Base-by-base conservation (phyloP, 805 yeast genomes). In the Starmera quercuum region DNA sequence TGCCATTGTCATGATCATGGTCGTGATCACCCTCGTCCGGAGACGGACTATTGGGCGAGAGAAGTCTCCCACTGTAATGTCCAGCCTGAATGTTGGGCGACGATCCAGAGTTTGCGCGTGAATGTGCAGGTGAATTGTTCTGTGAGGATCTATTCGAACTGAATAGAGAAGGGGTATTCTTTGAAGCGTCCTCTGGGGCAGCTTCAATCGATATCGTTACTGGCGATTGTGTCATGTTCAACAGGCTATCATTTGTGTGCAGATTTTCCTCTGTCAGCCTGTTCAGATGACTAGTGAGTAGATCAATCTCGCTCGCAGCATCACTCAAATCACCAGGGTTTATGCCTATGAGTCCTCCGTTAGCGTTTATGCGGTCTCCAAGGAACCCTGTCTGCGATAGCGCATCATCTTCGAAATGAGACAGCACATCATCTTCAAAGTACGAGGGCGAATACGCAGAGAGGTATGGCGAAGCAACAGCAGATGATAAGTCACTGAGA, bases 111-210 rank as follows among this genome's bases (percentile, higher is more conserved):
- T 49, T 50, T 1, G 60, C 47, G 32, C 66, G 43, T 4, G 63
- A 47, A 27, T 62, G 51, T 9, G 32, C 34, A 2, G 65, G 65
- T 1, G 71, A 54, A 28, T 65, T 59, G 30, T 44, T 40, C 25
- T 51, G 46, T 6, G 67, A 54, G 1, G 62, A 49, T 22, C 37
- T 40, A 30, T 55, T 50, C 1, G 80, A 69, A 38, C 70, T 65
- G 50, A 76, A 75, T 12, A 76, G 52, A 0, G 81, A 74, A 1
- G 80, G 80, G 0, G 79, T 74, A 26, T 55, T 59, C 4, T 66
- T 67, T 0, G 64, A 64, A 6, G 58, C 51, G 7, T 47, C 56
- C n/a, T 65, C 68, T 12, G 51, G 46, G 6, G 73, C 63, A 3
- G 64, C 59, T 22, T 58, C 54, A 16, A 58, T 47, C 8, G 48